A percentile compares a stretch with the other conserved stretches of the same genome.
phyloP scores from a whole-genome alignment of 805 yeast genomes.

The Kodamaea sagamina region DNA sequence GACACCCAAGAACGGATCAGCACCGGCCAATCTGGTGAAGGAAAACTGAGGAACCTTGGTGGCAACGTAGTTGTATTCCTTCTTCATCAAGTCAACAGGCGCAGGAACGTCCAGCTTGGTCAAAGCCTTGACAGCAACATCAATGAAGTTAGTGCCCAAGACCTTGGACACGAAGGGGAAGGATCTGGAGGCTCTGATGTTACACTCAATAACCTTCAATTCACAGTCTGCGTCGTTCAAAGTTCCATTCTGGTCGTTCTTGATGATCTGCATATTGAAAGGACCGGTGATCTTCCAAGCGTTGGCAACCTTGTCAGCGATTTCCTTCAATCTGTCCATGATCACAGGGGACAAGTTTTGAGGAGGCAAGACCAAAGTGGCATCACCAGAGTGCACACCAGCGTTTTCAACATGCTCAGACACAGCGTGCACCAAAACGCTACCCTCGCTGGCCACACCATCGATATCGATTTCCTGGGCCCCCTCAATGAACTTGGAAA shows the following conservation, averaged over 20 bases:
- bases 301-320: slow-evolving; percentile 88
- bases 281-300: slow-evolving; percentile 98
- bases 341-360: slow-evolving; percentile 67
- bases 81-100: slow-evolving; percentile 82
- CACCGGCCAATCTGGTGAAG: slow-evolving; percentile 97
- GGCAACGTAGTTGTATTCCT: slow-evolving; percentile 80
- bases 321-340: slow-evolving; percentile 74
- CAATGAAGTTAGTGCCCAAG: slow-evolving; percentile 90
- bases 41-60: slow-evolving; percentile 98
- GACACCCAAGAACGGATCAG: slow-evolving; percentile 98
- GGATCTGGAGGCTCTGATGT: slow-evolving; percentile 96
- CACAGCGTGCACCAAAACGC: slow-evolving; percentile 89
- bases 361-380: slow-evolving; percentile 93
- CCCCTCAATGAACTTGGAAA: slow-evolving; percentile 91
- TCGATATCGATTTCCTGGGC: slow-evolving; percentile 98
- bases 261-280: slow-evolving; percentile 96
- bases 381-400: slow-evolving; percentile 99
- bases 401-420: slow-evolving; percentile 98
- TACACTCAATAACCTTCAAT: slow-evolving; percentile 96
- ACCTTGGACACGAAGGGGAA: slow-evolving; percentile 99
- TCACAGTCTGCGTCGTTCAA: slow-evolving; percentile 55
- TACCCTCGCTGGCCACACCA: slow-evolving; percentile 90
- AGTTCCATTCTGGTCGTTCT: slow-evolving; percentile 63
- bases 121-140: slow-evolving; percentile 88
- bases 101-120: slow-evolving; percentile 71